Evolutionary conservation across 768 basidiomycete species (phyloP).

Genomic region (Xerocomellus dryophilus): DNA sequence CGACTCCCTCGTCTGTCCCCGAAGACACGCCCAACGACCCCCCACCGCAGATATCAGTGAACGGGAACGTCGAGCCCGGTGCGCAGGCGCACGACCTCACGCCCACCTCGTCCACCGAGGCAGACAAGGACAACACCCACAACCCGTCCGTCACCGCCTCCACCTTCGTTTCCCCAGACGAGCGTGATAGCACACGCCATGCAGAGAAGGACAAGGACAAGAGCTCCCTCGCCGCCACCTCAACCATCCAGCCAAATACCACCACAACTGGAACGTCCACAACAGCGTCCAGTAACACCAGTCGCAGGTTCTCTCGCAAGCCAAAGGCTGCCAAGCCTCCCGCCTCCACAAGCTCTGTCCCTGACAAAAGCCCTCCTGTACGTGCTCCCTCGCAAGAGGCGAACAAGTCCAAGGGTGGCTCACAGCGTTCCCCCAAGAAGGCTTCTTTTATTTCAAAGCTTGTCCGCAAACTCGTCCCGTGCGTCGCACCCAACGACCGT

Average conservation of each 20-base stretch:
- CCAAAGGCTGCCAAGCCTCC: conserved; percentile 19
- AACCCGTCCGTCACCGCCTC: conserved; percentile 35
- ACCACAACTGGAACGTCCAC: conserved; percentile 23
- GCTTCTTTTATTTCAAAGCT: conserved; percentile 59
- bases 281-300: conserved; percentile 15
- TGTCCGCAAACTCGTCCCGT: conserved; percentile 62
- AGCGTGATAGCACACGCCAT: conserved; percentile 32
- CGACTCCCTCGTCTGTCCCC: conserved; percentile 18
- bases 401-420: conserved; percentile 35
- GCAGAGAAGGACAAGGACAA: conserved; percentile 44
- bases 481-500: conserved; percentile 50
- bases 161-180: conserved; percentile 33
- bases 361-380: conserved; percentile 32
- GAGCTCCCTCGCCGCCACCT: conserved; percentile 44
- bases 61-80: conserved; percentile 24
- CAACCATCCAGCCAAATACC: conserved; percentile 41
- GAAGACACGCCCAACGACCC: conserved; percentile 17
- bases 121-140: conserved; percentile 36
- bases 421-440: conserved; percentile 37
- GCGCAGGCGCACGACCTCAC: conserved; percentile 30
- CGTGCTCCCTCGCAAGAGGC: conserved; percentile 33
- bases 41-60: conserved; percentile 20
- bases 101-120: conserved; percentile 32
- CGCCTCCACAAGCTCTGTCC: conserved; percentile 15
- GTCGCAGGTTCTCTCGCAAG: conserved; percentile 33